A percentile compares a stretch with the other conserved stretches of the same genome.
Conservation (phyloP, 345 rosid genomes). For the Eucalyptus brandiana region DNA sequence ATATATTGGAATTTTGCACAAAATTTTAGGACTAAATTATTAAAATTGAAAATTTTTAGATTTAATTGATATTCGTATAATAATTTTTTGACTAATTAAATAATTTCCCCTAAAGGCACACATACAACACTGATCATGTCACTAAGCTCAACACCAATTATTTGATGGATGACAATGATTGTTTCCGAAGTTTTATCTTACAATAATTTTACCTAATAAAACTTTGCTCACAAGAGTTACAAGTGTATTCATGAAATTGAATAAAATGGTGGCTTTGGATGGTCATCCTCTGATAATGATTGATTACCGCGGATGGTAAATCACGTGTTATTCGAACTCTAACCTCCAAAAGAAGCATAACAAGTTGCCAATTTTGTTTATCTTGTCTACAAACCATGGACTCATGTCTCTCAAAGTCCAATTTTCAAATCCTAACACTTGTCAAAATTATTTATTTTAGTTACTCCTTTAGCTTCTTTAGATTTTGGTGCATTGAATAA, state of each 20-base stretch:
- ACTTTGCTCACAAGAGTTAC: not conserved
- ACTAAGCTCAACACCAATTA: not conserved
- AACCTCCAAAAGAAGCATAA: not conserved
- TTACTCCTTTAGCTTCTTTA: not conserved
- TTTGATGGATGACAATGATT: not conserved
- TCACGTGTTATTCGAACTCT: not conserved
- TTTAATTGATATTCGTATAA: rapidly evolving
- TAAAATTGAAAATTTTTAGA: not conserved
- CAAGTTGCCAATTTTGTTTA: not conserved
- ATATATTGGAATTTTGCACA: not conserved
- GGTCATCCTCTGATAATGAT: not conserved
- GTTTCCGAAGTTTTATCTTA: not conserved
- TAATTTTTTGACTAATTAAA: not conserved
- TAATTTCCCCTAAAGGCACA: not conserved
- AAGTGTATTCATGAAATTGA: not conserved
- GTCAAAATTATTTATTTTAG: not conserved
- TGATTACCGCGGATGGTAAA: not conserved
- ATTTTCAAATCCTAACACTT: not conserved
- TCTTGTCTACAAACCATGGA: not conserved
- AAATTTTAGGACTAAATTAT: not conserved
- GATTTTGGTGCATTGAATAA: not conserved
- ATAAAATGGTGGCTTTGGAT: not conserved
- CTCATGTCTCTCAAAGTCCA: not conserved
- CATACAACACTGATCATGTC: not conserved
- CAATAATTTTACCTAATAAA: not conserved